Base-by-base conservation (phyloP, 768 basidiomycete genomes). In the Pisolithus albus region DNA sequence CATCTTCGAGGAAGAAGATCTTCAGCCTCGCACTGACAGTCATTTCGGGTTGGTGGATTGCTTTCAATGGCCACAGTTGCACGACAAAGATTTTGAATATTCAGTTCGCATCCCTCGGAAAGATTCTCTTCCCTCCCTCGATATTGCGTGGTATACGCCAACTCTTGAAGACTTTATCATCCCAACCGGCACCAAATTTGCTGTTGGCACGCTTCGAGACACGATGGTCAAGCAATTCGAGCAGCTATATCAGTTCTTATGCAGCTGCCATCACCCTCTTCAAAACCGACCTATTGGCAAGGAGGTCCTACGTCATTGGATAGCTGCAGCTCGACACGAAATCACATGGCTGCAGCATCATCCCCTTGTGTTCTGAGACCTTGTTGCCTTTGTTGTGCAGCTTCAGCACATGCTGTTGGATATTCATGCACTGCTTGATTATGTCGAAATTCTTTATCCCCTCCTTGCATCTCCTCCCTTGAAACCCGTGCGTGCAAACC, bases 371-470 rank as follows among this genome's bases (percentile, higher is more conserved):
- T 51, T 34, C 23, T 18, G 11, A 5, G 45, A 55, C 13, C 37
- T 51, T 18, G 23, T 52, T 13, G 10, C 50, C 21, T 51, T 42
- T 32, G 30, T 55, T 15, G 50, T 30, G 11, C 47, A 55, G 26
- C 32, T 42, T 5, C 50, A 55, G 23, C 7, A 6, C 4, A 39
- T 24, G 15, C 47, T 52, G 19, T 43, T 55, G 3, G 37, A 52
- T 37, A 55, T 55, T 24, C 47, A 48, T 18, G 34, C 51, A 16
- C 32, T 49, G 26, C 47, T 55, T 46, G 54, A 55, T 7, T 55
- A 21, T 4, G 6, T 55, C n/a, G 19, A 55, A 26, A 43, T 52
- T 18, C 46, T 45, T 6, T 24, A 44, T 28, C 51, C 46, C n/a
- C 50, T 34, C 37, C 28, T 49, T 16, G 18, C 23, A 42, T 21